Percentiles rank a stretch among this genome's conserved stretches.
These are phyloP conservation scores for Triadica sebifera DNA, from an alignment of 345 rosid species.

Conservation along the genomic window DNA sequence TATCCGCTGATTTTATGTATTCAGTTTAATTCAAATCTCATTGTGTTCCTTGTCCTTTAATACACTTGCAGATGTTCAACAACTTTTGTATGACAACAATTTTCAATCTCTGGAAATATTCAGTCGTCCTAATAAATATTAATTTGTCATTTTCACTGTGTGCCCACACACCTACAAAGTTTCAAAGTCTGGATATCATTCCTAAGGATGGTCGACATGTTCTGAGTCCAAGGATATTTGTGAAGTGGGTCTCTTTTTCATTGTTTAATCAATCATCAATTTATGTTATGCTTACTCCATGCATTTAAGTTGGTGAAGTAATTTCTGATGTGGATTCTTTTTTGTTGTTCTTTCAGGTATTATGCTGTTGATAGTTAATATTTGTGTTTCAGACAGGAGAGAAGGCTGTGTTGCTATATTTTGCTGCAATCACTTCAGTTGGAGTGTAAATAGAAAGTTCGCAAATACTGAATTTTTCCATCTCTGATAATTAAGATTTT, in stretches of 20 bases:
- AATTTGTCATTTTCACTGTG: background rate
- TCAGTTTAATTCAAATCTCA: background rate
- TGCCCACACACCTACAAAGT: background rate
- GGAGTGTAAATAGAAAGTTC: background rate
- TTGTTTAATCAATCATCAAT: background rate
- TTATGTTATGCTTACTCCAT: background rate
- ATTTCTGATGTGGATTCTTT: no score
- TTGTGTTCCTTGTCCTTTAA: background rate
- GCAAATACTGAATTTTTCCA: background rate
- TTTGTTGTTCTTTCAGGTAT: conserved; percentile 88
- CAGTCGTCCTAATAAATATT: background rate
- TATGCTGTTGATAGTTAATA: conserved; percentile 1
- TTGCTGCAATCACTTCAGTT: background rate
- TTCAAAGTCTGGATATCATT: background rate
- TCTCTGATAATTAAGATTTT: background rate
- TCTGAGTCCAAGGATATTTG: background rate
- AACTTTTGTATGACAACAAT: background rate
- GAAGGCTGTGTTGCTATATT: conserved; percentile 9
- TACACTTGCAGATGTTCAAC: background rate
- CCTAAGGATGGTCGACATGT: background rate
- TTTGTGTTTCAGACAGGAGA: background rate
- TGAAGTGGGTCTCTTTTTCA: background rate
- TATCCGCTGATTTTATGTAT: background rate
- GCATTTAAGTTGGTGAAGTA: no score
- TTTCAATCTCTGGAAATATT: background rate